Conservation (phyloP, 1,284 basidiomycete genomes). For the Phaffia rhodozyma region DNA sequence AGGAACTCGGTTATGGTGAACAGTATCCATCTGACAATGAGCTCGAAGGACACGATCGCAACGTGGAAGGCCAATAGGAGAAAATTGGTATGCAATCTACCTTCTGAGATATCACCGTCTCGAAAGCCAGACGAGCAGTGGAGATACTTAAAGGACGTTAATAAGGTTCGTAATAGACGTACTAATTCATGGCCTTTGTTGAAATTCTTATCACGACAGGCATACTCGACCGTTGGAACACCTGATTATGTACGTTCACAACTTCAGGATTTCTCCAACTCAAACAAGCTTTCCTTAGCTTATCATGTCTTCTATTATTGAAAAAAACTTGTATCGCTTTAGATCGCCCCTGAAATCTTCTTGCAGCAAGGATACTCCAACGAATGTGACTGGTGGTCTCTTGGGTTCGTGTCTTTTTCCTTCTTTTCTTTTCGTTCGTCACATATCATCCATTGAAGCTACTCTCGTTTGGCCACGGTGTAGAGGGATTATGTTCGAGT, state of each 20-base stretch:
- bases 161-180: not conserved
- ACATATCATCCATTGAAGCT: not conserved
- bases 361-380: slow-evolving; percentile 94
- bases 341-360: slow-evolving; percentile 96
- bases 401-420: slow-evolving; percentile 35
- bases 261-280: not conserved
- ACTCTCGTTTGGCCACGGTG: slow-evolving; percentile 21
- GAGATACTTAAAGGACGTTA: not conserved
- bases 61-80: slow-evolving; percentile 98
- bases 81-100: slow-evolving; percentile 57
- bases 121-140: not conserved
- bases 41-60: slow-evolving; percentile 80
- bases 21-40: slow-evolving; percentile 88
- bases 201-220: slow-evolving; percentile 41
- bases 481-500: slow-evolving; percentile 95
- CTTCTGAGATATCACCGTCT: not conserved
- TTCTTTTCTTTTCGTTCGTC: slow-evolving; percentile 26
- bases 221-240: slow-evolving; percentile 95
- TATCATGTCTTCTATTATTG: not conserved
- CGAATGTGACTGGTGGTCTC: slow-evolving; percentile 97
- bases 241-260: slow-evolving; percentile 62
- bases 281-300: not conserved
- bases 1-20: slow-evolving; percentile 93
- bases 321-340: not conserved
- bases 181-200: not conserved